phyloP scores from a whole-genome alignment of 768 basidiomycete species.

The Kwoniella pini region DNA sequence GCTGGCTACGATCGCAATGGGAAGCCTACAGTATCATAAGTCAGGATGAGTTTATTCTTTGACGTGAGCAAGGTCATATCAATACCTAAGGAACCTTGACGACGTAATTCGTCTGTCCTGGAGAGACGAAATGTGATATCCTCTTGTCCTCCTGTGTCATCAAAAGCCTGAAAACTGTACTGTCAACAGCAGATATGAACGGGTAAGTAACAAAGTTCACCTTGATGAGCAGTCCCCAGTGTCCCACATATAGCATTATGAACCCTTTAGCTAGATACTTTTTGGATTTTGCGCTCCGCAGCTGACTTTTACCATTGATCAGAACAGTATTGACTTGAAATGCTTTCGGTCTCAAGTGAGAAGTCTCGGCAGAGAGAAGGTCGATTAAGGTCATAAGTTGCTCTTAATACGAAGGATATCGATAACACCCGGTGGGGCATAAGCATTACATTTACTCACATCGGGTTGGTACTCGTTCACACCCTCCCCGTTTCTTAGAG shows the following conservation, averaged over 20 bases:
- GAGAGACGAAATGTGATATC: neutral
- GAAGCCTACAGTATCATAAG: too few species aligned
- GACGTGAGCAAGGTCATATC: too few species aligned
- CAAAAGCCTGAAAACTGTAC: neutral
- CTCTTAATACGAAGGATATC: neutral
- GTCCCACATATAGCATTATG: slow-evolving; percentile 30
- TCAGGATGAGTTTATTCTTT: too few species aligned
- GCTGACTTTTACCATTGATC: slow-evolving; percentile 5
- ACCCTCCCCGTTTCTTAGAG: neutral
- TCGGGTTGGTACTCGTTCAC: neutral
- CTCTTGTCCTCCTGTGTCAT: neutral
- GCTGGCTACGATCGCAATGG: too few species aligned
- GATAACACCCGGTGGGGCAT: too few species aligned
- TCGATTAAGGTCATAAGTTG: slow-evolving; percentile 3
- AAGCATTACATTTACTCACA: too few species aligned
- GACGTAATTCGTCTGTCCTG: neutral
- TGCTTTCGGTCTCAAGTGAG: neutral
- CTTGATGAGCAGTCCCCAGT: slow-evolving; percentile 10
- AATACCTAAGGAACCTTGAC: neutral
- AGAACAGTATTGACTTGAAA: slow-evolving; percentile 1
- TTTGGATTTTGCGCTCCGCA: neutral
- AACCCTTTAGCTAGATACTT: slow-evolving; percentile 5
- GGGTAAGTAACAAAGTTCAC: slow-evolving; percentile 5
- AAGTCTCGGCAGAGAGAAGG: neutral
- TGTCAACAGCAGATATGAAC: too few species aligned